These are phyloP conservation scores for Pleurotus salmoneostramineus DNA, from an alignment of 768 basidiomycete species.

Conservation along the genomic window DNA sequence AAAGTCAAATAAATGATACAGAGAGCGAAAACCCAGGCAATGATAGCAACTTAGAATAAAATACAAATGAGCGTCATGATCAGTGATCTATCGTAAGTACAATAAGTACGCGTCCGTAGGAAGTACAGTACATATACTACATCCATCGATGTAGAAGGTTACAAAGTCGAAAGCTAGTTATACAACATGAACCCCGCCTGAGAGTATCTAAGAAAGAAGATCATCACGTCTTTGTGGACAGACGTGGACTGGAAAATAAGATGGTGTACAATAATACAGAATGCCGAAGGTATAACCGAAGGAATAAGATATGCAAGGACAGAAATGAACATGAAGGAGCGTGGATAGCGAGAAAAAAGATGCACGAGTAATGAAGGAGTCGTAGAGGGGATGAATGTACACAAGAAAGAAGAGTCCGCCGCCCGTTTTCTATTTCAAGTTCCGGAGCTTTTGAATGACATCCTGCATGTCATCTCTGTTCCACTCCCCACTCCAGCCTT, in stretches of 20 bases:
- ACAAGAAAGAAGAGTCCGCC: neutral
- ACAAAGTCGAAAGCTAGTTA: neutral
- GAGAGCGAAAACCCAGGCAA: no score
- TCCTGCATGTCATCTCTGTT: conserved; percentile 21
- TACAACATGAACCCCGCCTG: neutral
- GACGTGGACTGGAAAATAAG: neutral
- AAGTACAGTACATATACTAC: no score
- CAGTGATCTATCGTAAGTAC: neutral
- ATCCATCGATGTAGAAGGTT: neutral
- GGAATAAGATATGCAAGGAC: neutral
- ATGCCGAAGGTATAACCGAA: neutral
- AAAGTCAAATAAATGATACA: no score
- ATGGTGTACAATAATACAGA: neutral
- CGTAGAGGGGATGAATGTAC: neutral
- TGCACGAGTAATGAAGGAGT: no score
- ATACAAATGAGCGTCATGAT: neutral
- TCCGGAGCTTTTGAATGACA: conserved; percentile 20
- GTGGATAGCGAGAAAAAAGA: neutral
- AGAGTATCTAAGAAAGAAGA: neutral
- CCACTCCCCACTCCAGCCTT: conserved; percentile 26
- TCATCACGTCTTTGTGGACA: neutral
- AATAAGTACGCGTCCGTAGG: no score
- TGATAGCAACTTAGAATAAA: neutral
- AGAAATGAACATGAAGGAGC: neutral
- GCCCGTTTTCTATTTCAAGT: conserved; percentile 18